Evolutionary conservation across 2,329 filamentous ascomycete genomes (phyloP), one percentile per base, ranked within the genome.

Genomic region (Talaromyces sp.): DNA sequence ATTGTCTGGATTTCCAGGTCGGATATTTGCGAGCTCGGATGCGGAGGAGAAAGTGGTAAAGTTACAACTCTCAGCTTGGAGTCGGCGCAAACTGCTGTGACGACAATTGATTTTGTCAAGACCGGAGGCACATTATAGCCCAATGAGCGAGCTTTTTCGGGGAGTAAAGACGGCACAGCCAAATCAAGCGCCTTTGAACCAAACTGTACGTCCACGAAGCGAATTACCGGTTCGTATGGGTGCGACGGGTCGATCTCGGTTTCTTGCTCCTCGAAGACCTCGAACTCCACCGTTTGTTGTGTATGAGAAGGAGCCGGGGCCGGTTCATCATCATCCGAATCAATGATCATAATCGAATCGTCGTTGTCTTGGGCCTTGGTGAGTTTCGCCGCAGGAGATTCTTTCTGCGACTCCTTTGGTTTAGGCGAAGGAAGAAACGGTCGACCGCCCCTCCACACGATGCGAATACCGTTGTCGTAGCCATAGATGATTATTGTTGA

Each of bases 401-500:
- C 61, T 55, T 64, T 25, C 68, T 64, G 62, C 4, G 66, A 55
- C 39, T 69, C 61, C 64, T 73, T 69, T 39, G 39, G 55, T 52
- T 42, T 57, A 36, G 57, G 57, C 42, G 68, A 60, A 28, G 66
- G 62, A 36, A 80, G 80, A 60, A 84, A 78, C 0, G 75, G 73
- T 32, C 76, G 78, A 4, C 85, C 85, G 51, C 85, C 85, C 72
- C 83, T 79, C 86, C 86, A 88, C 32, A 86, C 66, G 55, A 88
- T 73, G 61, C 81, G 80, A 25, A 89, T 66, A 5, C 86, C 86
- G 49, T 77, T 78, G 49, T 83, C 81, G 65, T 87, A 82, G 54
- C 82, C 86, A 66, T 85, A 87, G 13, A 88, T 68, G 52, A 88
- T 77, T 62, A 88, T 77, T 2, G 82, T 84, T 3, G 86, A 88